A percentile compares a stretch with the other conserved stretches of the same genome.
Evolutionary conservation across 108 stramenopile genomes (phyloP).

Genomic region (Conticribra weissflogii): DNA sequence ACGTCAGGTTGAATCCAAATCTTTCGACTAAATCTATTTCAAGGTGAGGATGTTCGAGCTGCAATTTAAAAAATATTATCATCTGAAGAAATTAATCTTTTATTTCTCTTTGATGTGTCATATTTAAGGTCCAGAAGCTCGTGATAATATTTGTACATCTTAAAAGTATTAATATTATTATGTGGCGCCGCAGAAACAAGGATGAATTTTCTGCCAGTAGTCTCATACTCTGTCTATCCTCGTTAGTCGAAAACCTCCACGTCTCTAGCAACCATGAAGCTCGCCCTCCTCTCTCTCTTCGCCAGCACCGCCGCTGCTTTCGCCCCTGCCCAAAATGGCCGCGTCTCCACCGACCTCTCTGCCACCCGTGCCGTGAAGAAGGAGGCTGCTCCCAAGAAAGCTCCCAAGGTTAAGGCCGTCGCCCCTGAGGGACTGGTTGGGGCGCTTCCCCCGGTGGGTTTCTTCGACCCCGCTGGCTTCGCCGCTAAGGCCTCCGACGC

Average conservation of each 20-base stretch:
- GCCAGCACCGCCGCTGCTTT: conserved; percentile 67
- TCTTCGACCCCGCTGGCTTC: conserved; percentile 59
- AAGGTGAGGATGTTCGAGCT: neutral
- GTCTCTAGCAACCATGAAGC: conserved; percentile 66
- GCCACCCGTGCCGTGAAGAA: conserved; percentile 36
- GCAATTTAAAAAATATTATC: neutral
- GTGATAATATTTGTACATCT: no score
- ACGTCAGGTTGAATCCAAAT: neutral
- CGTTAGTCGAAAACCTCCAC: neutral
- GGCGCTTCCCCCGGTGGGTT: conserved; percentile 49
- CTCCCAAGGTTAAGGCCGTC: neutral
- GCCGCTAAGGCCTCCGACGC: conserved; percentile 44
- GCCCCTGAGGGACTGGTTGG: conserved; percentile 26
- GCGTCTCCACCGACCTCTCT: conserved; percentile 18
- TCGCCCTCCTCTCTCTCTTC: conserved; percentile 71
- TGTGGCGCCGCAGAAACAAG: no score
- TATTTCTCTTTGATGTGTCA: no score
- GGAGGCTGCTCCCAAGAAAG: conserved; percentile 11
- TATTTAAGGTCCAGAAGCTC: no score
- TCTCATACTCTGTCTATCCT: neutral
- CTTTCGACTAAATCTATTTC: neutral
- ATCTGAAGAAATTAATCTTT: no score
- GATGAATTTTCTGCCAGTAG: neutral
- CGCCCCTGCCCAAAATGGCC: conserved; percentile 40
- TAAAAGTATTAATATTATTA: no score